A percentile compares a stretch with the other conserved stretches of the same genome.
These are phyloP conservation scores for Saccharomyces hybrid DNA, from an alignment of 1,139 yeast species.

Conservation along the genomic window DNA sequence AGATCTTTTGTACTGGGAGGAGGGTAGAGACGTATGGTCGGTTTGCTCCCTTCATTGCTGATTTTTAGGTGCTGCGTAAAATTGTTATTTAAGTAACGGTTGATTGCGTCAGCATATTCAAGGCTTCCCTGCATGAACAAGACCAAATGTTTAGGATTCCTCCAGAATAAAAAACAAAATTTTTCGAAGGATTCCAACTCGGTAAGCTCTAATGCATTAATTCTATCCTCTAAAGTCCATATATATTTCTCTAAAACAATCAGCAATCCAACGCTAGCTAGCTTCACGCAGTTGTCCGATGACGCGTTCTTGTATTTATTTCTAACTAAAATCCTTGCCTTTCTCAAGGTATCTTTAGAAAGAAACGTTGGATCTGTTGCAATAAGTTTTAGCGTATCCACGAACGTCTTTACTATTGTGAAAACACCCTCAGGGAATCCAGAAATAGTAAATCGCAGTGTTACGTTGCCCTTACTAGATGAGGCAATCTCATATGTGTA, in stretches of 20 bases:
- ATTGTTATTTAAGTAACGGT: slow-evolving; percentile 15
- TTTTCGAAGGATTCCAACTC: slow-evolving; percentile 37
- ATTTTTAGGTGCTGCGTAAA: slow-evolving; percentile 17
- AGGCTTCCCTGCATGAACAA: slow-evolving; percentile 46
- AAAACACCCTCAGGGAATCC: slow-evolving; percentile 41
- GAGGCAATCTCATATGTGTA: slow-evolving; percentile 50
- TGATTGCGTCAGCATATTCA: slow-evolving; percentile 22
- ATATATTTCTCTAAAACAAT: slow-evolving; percentile 46
- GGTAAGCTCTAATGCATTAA: slow-evolving; percentile 50
- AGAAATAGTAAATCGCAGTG: slow-evolving; percentile 41
- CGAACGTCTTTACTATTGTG: slow-evolving; percentile 10
- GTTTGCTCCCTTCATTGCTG: not conserved
- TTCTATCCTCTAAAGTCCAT: slow-evolving; percentile 44
- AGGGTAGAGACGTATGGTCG: not conserved
- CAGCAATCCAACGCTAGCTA: slow-evolving; percentile 41
- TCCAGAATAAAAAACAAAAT: slow-evolving; percentile 27
- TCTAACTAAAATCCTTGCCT: slow-evolving; percentile 39
- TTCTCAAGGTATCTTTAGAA: slow-evolving; percentile 35
- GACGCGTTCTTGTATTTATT: slow-evolving; percentile 37
- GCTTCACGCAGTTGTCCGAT: slow-evolving; percentile 36
- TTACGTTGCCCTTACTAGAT: slow-evolving; percentile 42
- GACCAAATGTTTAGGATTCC: slow-evolving; percentile 32
- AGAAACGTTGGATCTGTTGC: slow-evolving; percentile 14
- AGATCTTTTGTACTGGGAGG: slow-evolving; percentile 19
- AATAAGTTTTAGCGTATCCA: slow-evolving; percentile 8